Conservation (phyloP, 2,329 filamentous ascomycete genomes). For the Byssochlamys sp. region DNA sequence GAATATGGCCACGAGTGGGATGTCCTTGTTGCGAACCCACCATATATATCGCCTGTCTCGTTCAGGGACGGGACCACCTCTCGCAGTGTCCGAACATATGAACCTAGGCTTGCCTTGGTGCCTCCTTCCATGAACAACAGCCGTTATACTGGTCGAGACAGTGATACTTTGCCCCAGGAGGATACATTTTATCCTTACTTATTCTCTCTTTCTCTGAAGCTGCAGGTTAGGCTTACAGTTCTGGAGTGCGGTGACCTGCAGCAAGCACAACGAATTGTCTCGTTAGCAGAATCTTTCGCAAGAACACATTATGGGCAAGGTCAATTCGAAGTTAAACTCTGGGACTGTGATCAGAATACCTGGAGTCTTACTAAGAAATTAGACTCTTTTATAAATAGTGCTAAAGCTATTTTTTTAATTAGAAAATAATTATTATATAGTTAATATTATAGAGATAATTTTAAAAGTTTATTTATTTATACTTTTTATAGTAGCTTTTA, state of each 20-base stretch:
- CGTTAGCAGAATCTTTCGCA: conserved; percentile 1
- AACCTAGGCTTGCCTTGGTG: conserved; percentile 73
- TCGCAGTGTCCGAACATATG: conserved; percentile 68
- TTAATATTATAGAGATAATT: too few relatives aligned
- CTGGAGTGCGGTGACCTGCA: conserved; percentile 28
- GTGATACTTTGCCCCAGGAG: conserved; percentile 8
- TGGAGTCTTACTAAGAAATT: background rate
- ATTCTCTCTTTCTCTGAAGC: conserved; percentile 14
- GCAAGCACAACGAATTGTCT: conserved; percentile 24
- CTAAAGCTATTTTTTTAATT: conserved; percentile 8
- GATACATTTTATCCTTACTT: conserved; percentile 29
- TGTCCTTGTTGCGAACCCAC: conserved; percentile 77
- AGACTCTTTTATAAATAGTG: background rate
- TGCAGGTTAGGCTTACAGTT: conserved; percentile 20
- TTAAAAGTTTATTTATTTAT: too few relatives aligned
- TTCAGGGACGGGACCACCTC: conserved; percentile 53
- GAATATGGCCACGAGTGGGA: conserved; percentile 36
- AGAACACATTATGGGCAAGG: background rate
- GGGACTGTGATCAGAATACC: conserved; percentile 7
- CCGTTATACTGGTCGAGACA: background rate
- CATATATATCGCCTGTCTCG: conserved; percentile 65
- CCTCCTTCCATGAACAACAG: conserved; percentile 33
- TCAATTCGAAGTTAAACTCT: conserved; percentile 8
- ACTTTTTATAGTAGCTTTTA: too few relatives aligned
- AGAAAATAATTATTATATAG: background rate